These are phyloP conservation scores for Aspergillus sojae DNA, from an alignment of 2,329 filamentous ascomycete genomes.

Conservation along the genomic window DNA sequence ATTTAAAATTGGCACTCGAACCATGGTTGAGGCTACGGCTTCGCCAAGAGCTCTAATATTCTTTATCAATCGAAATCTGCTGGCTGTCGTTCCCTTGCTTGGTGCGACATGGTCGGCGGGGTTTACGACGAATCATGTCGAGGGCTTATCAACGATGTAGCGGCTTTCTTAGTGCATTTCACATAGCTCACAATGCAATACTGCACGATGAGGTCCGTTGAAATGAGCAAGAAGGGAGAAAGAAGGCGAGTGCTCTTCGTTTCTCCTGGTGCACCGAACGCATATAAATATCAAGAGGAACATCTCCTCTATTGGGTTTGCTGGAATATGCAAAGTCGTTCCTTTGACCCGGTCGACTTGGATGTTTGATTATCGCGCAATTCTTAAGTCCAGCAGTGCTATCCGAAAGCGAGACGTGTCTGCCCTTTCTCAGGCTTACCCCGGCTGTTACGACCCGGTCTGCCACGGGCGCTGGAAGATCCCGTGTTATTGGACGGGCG, in stretches of 20 bases:
- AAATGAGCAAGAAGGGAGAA: not conserved
- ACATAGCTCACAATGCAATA: not conserved
- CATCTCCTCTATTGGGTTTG: not conserved
- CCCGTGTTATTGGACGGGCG: conserved; percentile 18
- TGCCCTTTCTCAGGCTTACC: conserved; percentile 41
- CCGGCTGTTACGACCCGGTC: conserved; percentile 27
- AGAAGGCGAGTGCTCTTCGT: not conserved
- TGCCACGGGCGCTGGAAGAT: conserved; percentile 24
- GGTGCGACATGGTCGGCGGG: not conserved
- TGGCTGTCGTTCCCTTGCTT: not conserved
- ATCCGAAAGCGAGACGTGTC: conserved; percentile 39
- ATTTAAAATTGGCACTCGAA: not conserved
- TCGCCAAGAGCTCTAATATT: not conserved
- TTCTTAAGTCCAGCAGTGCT: not conserved
- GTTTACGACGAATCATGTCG: not conserved
- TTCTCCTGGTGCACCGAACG: not conserved
- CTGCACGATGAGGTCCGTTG: not conserved
- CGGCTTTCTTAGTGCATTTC: not conserved
- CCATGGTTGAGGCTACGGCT: not conserved
- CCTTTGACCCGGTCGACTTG: not conserved
- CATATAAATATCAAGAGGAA: not conserved
- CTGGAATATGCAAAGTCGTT: not conserved
- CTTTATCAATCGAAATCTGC: not conserved
- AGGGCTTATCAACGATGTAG: not conserved
- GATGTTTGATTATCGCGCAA: not conserved